Evolutionary conservation across 768 basidiomycete genomes (phyloP).

Genomic region (Hypholoma fasciculare): DNA sequence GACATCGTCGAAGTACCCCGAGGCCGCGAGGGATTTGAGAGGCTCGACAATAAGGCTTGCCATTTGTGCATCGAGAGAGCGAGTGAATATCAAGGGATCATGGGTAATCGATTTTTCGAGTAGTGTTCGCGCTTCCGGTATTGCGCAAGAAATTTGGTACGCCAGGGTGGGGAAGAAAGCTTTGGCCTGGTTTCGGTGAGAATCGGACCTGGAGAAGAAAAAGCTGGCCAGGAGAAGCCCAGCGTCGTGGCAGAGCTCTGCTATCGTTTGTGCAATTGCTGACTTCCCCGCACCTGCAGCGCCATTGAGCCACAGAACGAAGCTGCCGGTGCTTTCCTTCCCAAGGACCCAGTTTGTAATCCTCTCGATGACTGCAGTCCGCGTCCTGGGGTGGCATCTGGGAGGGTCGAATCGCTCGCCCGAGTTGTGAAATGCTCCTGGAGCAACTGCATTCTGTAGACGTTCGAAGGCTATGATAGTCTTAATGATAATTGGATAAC

Average conservation of each 20-base stretch:
- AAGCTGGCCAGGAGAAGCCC: constrained; percentile 1
- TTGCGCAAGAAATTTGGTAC: background rate
- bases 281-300: constrained; percentile 17
- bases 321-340: background rate
- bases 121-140: background rate
- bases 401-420: constrained; percentile 11
- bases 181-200: background rate
- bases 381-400: constrained; percentile 10
- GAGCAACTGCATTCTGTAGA: constrained; percentile 1
- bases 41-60: constrained; percentile 2
- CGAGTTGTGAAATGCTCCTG: constrained; percentile 11
- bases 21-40: background rate
- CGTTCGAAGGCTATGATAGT: background rate
- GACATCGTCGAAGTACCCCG: background rate
- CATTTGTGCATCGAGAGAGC: constrained; percentile 4
- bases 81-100: constrained; percentile 8
- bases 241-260: background rate
- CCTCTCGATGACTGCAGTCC: background rate
- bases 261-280: constrained; percentile 11
- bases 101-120: background rate
- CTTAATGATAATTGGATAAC: too few relatives aligned
- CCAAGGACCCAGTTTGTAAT: constrained; percentile 8
- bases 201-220: constrained; percentile 9
- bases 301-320: constrained; percentile 10
- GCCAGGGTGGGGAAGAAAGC: constrained; percentile 4